These are phyloP conservation scores for Diplocarpon rosae DNA, from an alignment of 2,329 filamentous ascomycete species.

Conservation along the genomic window DNA sequence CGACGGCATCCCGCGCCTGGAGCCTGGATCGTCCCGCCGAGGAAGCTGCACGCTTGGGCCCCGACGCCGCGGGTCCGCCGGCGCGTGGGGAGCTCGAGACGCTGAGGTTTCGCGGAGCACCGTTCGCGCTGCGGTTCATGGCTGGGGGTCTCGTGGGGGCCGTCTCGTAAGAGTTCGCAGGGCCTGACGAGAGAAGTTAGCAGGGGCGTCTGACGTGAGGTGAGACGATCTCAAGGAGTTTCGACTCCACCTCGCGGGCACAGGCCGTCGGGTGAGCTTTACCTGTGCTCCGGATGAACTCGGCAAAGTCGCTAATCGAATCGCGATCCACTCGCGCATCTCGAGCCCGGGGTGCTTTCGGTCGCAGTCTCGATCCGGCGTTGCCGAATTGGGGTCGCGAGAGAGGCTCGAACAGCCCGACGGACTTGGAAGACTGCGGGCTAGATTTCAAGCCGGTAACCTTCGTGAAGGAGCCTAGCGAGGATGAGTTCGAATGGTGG, in stretches of 20 bases:
- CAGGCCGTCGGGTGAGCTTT: not conserved
- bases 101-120: constrained; percentile 21
- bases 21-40: constrained; percentile 41
- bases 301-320: constrained; percentile 71
- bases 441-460: constrained; percentile 16
- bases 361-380: constrained; percentile 15
- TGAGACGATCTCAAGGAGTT: not conserved
- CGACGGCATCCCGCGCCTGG: constrained; percentile 60
- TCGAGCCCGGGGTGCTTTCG: constrained; percentile 38
- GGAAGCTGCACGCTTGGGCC: constrained; percentile 22
- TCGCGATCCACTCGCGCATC: constrained; percentile 63
- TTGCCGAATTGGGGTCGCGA: constrained; percentile 12
- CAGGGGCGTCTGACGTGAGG: not conserved
- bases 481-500: constrained; percentile 21
- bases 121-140: constrained; percentile 24
- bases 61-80: constrained; percentile 8
- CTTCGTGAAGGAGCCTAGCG: constrained; percentile 11
- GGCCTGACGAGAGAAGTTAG: constrained; percentile 35
- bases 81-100: constrained; percentile 8
- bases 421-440: constrained; percentile 9
- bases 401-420: constrained; percentile 9
- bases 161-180: constrained; percentile 34
- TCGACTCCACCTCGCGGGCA: not conserved
- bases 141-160: constrained; percentile 23
- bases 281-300: constrained; percentile 72